phyloP scores from a whole-genome alignment of 2,329 filamentous ascomycete genomes.

The Periconia sp. region DNA sequence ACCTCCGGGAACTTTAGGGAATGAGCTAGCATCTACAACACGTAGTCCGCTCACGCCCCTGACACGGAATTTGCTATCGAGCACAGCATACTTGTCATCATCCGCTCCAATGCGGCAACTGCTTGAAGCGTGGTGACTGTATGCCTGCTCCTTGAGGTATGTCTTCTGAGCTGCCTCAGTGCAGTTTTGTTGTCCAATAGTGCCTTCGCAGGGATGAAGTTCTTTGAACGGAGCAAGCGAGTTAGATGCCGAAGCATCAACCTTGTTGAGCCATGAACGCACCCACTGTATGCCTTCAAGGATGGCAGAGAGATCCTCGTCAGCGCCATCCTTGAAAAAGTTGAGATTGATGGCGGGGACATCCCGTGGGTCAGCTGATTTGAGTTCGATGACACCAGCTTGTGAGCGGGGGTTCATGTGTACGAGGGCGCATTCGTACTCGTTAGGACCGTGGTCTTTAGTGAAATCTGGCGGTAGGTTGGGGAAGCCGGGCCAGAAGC shows the following conservation, averaged over 20 bases:
- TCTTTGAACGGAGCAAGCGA: conserved; percentile 51
- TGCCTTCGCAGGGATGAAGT: conserved; percentile 58
- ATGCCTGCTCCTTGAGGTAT: conserved; percentile 25
- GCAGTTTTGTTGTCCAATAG: conserved; percentile 59
- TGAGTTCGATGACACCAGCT: conserved; percentile 65
- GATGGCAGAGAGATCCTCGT: conserved; percentile 59
- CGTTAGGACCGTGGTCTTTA: conserved; percentile 23
- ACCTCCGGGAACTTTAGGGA: conserved; percentile 52
- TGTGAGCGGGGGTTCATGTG: conserved; percentile 61
- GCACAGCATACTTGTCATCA: conserved; percentile 17
- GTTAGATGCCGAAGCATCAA: conserved; percentile 29
- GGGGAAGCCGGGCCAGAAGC: conserved; percentile 34
- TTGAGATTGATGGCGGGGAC: conserved; percentile 59
- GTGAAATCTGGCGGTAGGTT: conserved; percentile 28
- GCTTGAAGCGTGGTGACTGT: conserved; percentile 24
- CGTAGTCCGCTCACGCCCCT: conserved; percentile 17
- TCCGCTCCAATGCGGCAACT: conserved; percentile 20
- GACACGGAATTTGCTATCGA: conserved; percentile 23
- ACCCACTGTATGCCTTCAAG: conserved; percentile 63
- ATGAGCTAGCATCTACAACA: conserved; percentile 28
- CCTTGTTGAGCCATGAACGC: conserved; percentile 45
- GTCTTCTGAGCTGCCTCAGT: conserved; percentile 34
- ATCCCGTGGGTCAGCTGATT: conserved; percentile 66
- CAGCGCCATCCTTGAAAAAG: conserved; percentile 45
- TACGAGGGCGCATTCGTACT: conserved; percentile 36